Conservation (phyloP, 768 basidiomycete genomes). For the Xanthoconium purpureum region DNA sequence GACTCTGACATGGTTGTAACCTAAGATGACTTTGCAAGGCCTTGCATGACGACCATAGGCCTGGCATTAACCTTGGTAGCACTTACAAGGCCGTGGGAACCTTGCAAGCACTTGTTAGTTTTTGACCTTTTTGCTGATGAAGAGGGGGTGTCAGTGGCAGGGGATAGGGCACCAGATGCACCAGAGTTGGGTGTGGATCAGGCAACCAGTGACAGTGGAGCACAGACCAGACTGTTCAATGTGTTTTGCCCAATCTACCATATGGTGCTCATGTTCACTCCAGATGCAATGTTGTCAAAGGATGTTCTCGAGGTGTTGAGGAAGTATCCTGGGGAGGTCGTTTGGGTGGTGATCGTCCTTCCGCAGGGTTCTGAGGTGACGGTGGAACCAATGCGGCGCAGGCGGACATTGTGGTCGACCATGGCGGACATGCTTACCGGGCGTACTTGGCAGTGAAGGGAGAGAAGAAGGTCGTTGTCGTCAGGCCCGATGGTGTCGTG, state of each 20-base stretch:
- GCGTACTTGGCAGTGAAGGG: slow-evolving; percentile 35
- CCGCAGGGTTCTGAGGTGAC: neutral
- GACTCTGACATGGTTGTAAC: no score
- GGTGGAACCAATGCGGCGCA: slow-evolving; percentile 1
- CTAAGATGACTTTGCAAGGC: no score
- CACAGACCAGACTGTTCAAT: slow-evolving; percentile 16
- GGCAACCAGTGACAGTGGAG: neutral
- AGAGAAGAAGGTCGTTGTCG: slow-evolving; percentile 33
- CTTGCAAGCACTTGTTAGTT: no score
- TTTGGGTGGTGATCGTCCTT: slow-evolving; percentile 15
- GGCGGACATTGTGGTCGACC: slow-evolving; percentile 37
- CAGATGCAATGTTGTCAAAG: neutral
- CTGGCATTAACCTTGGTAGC: no score
- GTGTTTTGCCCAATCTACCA: slow-evolving; percentile 24
- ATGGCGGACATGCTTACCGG: slow-evolving; percentile 36
- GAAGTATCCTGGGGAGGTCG: neutral
- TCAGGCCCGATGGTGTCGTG: slow-evolving; percentile 46
- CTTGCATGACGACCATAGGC: no score
- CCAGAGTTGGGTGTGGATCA: slow-evolving; percentile 32
- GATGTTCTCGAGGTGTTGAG: slow-evolving; percentile 10
- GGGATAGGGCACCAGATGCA: slow-evolving; percentile 46
- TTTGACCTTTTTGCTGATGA: no score
- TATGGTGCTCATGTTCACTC: slow-evolving; percentile 31
- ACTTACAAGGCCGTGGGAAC: no score
- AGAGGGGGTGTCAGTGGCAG: slow-evolving; percentile 35